phyloP scores from a whole-genome alignment of 768 basidiomycete species.

The Lactarius sanguifluus region DNA sequence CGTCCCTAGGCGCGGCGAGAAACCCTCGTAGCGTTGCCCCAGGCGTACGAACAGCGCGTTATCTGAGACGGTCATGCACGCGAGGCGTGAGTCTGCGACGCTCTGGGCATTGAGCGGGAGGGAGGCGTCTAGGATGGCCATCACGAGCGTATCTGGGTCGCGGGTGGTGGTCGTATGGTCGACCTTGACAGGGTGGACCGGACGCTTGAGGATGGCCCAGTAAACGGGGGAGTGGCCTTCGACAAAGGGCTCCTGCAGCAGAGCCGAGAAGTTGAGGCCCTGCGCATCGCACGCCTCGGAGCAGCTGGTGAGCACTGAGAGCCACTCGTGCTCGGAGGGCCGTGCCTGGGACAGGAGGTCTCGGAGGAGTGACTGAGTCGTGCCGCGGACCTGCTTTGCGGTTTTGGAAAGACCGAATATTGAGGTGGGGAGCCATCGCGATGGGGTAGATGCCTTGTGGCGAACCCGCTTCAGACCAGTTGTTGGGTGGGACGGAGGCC shows the following conservation, averaged over 20 bases:
- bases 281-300: conserved; percentile 56
- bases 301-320: conserved; percentile 58
- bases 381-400: conserved; percentile 27
- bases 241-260: conserved; percentile 63
- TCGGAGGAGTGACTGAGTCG: conserved; percentile 27
- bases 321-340: conserved; percentile 32
- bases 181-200: conserved; percentile 25
- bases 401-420: conserved; percentile 30
- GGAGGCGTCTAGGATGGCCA: conserved; percentile 55
- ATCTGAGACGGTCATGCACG: conserved; percentile 64
- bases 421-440: conserved; percentile 25
- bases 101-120: conserved; percentile 45
- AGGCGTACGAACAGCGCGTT: conserved; percentile 61
- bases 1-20: conserved; percentile 47
- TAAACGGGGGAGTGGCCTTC: conserved; percentile 68
- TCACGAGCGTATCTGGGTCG: conserved; percentile 37
- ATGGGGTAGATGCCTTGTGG: background rate
- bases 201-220: conserved; percentile 69
- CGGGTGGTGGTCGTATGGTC: conserved; percentile 11
- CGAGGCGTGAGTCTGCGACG: conserved; percentile 60
- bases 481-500: background rate
- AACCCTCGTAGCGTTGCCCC: conserved; percentile 47
- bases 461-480: background rate
- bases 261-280: conserved; percentile 47
- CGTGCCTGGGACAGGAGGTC: conserved; percentile 44